Conservation (phyloP, 2,329 filamentous ascomycete species). For the Talaromyces sp. region DNA sequence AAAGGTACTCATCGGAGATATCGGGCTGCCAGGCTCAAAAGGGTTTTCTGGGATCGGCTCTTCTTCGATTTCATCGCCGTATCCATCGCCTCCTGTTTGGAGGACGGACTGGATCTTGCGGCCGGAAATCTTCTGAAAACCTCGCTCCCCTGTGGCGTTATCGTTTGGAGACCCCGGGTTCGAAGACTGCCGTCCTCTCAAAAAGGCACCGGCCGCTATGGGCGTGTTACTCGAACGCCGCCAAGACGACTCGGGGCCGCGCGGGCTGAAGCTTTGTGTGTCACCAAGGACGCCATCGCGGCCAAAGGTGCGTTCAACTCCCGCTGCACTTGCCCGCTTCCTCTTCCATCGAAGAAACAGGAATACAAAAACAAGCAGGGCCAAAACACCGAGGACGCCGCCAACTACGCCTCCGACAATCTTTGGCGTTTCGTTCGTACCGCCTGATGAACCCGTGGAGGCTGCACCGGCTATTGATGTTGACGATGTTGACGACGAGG, state of each 20-base stretch:
- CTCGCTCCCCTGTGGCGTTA: slow-evolving; percentile 36
- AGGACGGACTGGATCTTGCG: slow-evolving; percentile 43
- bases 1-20: slow-evolving; percentile 10
- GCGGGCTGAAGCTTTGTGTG: slow-evolving; percentile 12
- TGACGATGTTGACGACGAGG: not conserved
- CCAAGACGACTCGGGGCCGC: slow-evolving; percentile 22
- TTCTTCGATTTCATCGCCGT: slow-evolving; percentile 30
- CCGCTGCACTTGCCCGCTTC: slow-evolving; percentile 6
- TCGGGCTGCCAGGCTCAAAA: slow-evolving; percentile 10
- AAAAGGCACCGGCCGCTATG: slow-evolving; percentile 34
- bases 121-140: slow-evolving; percentile 46
- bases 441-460: slow-evolving; percentile 11
- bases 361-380: slow-evolving; percentile 41
- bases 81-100: slow-evolving; percentile 42
- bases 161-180: slow-evolving; percentile 23
- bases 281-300: slow-evolving; percentile 17
- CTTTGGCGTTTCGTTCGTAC: slow-evolving; percentile 38
- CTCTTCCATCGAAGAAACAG: slow-evolving; percentile 17
- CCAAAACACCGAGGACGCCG: slow-evolving; percentile 52
- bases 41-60: slow-evolving; percentile 17
- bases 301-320: slow-evolving; percentile 10
- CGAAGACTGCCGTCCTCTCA: slow-evolving; percentile 36
- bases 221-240: slow-evolving; percentile 34
- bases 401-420: slow-evolving; percentile 60
- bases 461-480: slow-evolving; percentile 1